These are phyloP conservation scores for Pseudogymnoascus sp. DNA, from an alignment of 2,329 filamentous ascomycete genomes.

Conservation along the genomic window DNA sequence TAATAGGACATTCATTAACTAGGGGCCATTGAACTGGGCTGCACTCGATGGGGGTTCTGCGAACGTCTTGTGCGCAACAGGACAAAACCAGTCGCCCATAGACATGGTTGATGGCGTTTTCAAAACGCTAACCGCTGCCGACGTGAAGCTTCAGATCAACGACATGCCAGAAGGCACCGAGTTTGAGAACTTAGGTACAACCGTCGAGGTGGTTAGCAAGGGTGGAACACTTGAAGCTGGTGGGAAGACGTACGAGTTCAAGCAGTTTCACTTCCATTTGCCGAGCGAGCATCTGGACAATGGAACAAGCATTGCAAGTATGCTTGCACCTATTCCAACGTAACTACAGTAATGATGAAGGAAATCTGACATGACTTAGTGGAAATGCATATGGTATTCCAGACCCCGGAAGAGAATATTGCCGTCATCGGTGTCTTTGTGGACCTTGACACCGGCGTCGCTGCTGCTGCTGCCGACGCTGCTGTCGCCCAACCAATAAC, in stretches of 20 bases:
- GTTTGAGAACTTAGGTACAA: slow-evolving; percentile 12
- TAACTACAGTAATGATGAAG: slow-evolving; percentile 7
- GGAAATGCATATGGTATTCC: slow-evolving; percentile 55
- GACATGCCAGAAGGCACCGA: slow-evolving; percentile 7
- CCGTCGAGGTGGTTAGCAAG: slow-evolving; percentile 8
- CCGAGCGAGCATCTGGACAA: slow-evolving; percentile 51
- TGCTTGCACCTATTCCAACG: slow-evolving; percentile 15
- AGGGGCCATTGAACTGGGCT: slow-evolving; percentile 5
- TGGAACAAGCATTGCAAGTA: slow-evolving; percentile 37
- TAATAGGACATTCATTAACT: background rate
- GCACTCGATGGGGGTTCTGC: background rate
- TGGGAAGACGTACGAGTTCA: slow-evolving; percentile 13
- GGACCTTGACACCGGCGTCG: slow-evolving; percentile 30
- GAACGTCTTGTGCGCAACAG: slow-evolving; percentile 3
- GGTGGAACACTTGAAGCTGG: slow-evolving; percentile 10
- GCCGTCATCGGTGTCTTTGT: slow-evolving; percentile 40
- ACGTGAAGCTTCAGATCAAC: background rate
- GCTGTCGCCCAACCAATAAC: slow-evolving; percentile 14
- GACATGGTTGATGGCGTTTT: background rate
- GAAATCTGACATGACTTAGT: slow-evolving; percentile 24
- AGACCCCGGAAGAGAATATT: slow-evolving; percentile 35
- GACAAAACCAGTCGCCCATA: slow-evolving; percentile 6
- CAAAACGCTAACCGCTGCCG: background rate
- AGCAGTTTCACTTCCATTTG: slow-evolving; percentile 55
- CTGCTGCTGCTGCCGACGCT: slow-evolving; percentile 15